phyloP scores from a whole-genome alignment of 164 flowering plant species.

The Sextonia rubra region DNA sequence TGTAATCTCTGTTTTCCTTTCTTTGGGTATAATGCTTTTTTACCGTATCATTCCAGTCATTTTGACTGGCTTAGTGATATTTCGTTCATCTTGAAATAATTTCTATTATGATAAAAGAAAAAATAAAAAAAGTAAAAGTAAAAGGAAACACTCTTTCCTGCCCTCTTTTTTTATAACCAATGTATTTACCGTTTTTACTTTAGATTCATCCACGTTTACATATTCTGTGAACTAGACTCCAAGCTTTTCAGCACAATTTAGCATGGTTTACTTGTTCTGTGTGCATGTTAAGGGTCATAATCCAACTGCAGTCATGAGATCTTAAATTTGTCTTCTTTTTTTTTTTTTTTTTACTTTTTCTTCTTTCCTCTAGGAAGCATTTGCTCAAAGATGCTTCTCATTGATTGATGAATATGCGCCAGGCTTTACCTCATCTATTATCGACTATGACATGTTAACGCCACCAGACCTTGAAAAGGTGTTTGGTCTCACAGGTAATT shows the following conservation, averaged over 20 bases:
- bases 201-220: background rate
- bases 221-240: too few relatives aligned
- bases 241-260: too few relatives aligned
- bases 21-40: too few relatives aligned
- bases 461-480: slow-evolving; percentile 94
- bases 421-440: slow-evolving; percentile 82
- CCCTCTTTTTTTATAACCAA: background rate
- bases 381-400: slow-evolving; percentile 79
- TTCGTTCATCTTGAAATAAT: too few relatives aligned
- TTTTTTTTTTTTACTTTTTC: background rate
- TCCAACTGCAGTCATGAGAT: background rate
- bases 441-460: slow-evolving; percentile 89
- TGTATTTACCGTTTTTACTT: background rate
- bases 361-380: slow-evolving; percentile 48
- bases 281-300: background rate
- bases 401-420: slow-evolving; percentile 92
- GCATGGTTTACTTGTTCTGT: background rate
- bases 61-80: too few relatives aligned
- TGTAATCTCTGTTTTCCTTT: too few relatives aligned
- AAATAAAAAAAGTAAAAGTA: too few relatives aligned
- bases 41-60: too few relatives aligned
- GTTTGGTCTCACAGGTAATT: slow-evolving; percentile 81
- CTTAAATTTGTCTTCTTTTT: background rate
- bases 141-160: too few relatives aligned
- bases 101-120: too few relatives aligned